phyloP scores from a whole-genome alignment of 176 grass and related monocot species.

The Poa pratensis region DNA sequence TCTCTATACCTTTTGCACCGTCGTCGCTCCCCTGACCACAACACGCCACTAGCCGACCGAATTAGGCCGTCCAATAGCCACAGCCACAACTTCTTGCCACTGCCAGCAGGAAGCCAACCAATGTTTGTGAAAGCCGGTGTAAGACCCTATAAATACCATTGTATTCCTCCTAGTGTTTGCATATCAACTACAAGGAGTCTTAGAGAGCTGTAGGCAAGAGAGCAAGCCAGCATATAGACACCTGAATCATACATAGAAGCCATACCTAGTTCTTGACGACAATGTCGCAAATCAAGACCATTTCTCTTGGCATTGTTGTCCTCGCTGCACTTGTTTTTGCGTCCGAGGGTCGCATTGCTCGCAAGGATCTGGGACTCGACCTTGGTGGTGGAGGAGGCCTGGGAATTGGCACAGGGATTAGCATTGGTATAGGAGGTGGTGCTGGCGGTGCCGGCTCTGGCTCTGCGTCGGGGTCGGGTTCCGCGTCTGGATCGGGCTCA shows the following conservation, averaged over 20 bases:
- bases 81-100: conserved; percentile 36
- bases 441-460: conserved; percentile 24
- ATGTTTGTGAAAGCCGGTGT: not conserved
- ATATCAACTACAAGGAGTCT: not conserved
- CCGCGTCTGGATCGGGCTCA: not conserved
- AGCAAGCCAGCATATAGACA: not conserved
- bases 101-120: conserved; percentile 1
- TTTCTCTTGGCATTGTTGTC: conserved; percentile 26
- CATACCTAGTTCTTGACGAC: not conserved
- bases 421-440: conserved; percentile 45
- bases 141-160: conserved; percentile 37
- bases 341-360: conserved; percentile 28
- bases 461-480: not conserved
- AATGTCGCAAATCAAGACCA: conserved; percentile 12
- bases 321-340: conserved; percentile 30
- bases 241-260: not conserved
- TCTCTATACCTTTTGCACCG: conserved; percentile 7
- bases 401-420: conserved; percentile 16
- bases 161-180: not conserved
- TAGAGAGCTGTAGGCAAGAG: conserved; percentile 13
- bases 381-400: conserved; percentile 9
- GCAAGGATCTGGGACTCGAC: conserved; percentile 36
- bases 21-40: conserved; percentile 25
- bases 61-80: conserved; percentile 40
- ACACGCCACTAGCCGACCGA: not conserved